These are phyloP conservation scores for Haplosporangium sp. DNA, from an alignment of 371 early-diverging fungal genomes.

Conservation along the genomic window DNA sequence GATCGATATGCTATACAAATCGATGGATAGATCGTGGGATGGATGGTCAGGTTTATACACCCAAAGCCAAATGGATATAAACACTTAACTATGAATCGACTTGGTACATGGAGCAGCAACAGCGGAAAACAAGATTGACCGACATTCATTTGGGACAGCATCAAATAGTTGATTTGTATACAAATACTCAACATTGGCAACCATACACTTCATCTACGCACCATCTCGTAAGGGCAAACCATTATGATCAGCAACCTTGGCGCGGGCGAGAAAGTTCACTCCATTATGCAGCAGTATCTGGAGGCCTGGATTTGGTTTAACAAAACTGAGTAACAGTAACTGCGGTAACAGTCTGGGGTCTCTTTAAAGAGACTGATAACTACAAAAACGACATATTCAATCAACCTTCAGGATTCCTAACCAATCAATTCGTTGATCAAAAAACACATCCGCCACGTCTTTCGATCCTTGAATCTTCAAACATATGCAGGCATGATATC, in stretches of 20 bases:
- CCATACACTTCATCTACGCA: neutral
- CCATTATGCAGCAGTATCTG: no score
- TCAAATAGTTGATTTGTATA: neutral
- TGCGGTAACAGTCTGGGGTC: no score
- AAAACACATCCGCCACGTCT: neutral
- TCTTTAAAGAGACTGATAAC: no score
- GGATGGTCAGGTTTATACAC: constrained; percentile 36
- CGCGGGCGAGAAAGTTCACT: no score
- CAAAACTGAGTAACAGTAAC: neutral
- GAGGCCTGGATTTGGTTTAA: no score
- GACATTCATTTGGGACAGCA: neutral
- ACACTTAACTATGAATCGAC: neutral
- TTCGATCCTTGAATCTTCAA: neutral
- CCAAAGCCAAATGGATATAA: neutral
- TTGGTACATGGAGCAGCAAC: neutral
- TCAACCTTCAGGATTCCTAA: no score
- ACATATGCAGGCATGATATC: neutral
- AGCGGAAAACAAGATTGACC: neutral
- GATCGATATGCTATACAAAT: neutral
- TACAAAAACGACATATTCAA: no score
- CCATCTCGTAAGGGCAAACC: neutral
- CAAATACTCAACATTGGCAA: neutral
- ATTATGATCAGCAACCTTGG: neutral
- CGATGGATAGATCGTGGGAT: constrained; percentile 26
- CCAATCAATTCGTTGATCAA: neutral